Conservation (phyloP, 306 rosid species). For the Macrotyloma uniflorum region DNA sequence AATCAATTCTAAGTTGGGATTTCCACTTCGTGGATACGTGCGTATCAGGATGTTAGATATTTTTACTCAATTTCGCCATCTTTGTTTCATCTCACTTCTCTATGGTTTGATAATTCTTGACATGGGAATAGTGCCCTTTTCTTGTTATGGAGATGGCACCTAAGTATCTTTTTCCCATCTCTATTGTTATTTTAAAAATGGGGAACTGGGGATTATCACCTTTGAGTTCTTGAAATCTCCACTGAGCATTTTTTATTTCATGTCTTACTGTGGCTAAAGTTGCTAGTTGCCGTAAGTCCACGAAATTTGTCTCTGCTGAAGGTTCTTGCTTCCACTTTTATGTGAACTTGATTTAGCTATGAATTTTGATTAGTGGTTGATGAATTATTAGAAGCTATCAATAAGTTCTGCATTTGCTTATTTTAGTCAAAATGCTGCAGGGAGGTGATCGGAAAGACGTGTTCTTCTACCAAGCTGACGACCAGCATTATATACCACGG, state of each 20-base stretch:
- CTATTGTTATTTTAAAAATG: background rate
- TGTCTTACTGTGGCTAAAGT: background rate
- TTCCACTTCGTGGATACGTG: background rate
- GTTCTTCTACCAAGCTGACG: slow-evolving; percentile 98
- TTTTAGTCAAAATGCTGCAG: slow-evolving; percentile 51
- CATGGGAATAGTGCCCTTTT: background rate
- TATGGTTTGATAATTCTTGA: background rate
- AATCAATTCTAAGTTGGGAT: background rate
- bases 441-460: slow-evolving; percentile 98
- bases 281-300: background rate
- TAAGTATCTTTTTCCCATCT: background rate
- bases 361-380: background rate
- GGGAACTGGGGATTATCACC: background rate
- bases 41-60: background rate
- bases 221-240: background rate
- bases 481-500: slow-evolving; percentile 96
- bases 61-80: background rate
- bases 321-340: background rate
- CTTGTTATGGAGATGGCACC: background rate
- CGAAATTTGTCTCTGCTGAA: too few relatives aligned
- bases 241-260: background rate
- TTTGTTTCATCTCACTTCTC: background rate
- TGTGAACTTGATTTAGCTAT: background rate
- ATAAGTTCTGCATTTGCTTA: slow-evolving; percentile 17
- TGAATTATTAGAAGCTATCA: background rate